Evolutionary conservation across 192 early-diverging fungal genomes (phyloP).

Genomic region (Umbelopsis sp.): DNA sequence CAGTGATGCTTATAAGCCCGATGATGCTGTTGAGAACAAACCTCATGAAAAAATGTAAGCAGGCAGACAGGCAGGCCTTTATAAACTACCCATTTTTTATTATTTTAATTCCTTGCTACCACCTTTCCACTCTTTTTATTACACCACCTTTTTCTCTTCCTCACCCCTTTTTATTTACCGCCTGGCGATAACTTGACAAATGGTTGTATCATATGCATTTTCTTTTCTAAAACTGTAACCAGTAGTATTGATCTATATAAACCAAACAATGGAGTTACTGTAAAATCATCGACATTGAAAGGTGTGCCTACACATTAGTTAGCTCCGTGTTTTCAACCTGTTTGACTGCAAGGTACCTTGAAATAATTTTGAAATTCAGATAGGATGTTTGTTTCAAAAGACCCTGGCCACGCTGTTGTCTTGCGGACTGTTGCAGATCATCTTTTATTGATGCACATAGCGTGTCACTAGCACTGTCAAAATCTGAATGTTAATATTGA

Average conservation of each 20-base stretch:
- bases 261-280: neutral
- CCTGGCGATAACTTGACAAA: neutral
- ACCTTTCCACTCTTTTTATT: neutral
- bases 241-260: constrained; percentile 13
- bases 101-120: neutral
- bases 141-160: neutral
- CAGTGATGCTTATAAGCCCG: constrained; percentile 8
- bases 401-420: too few relatives aligned
- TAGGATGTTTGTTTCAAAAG: too few relatives aligned
- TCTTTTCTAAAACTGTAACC: neutral
- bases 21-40: constrained; percentile 21
- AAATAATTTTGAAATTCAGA: too few relatives aligned
- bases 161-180: neutral
- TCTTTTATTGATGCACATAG: too few relatives aligned
- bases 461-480: too few relatives aligned
- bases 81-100: neutral
- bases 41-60: constrained; percentile 19
- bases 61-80: neutral
- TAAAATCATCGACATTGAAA: too few relatives aligned
- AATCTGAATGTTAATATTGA: too few relatives aligned
- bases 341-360: too few relatives aligned
- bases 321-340: too few relatives aligned
- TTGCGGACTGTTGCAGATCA: too few relatives aligned
- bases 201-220: constrained; percentile 22
- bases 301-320: too few relatives aligned